Evolutionary conservation across 768 basidiomycete genomes (phyloP).

Genomic region (Xerocomellus chrysenteron): DNA sequence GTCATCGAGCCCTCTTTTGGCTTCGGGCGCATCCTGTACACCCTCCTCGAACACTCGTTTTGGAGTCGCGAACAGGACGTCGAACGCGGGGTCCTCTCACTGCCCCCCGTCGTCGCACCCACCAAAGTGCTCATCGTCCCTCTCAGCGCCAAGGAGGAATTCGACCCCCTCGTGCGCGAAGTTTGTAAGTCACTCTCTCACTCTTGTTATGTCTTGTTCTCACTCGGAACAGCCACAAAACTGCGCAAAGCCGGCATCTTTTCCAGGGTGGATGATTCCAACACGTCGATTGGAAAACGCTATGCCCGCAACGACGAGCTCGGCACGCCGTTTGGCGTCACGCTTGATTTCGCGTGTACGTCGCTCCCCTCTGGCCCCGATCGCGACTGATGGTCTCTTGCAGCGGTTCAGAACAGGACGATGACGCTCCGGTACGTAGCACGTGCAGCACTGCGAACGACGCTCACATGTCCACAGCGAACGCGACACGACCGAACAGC

Average conservation of each 20-base stretch:
- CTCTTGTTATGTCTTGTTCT: neutral
- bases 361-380: neutral
- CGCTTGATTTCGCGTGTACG: slow-evolving; percentile 89
- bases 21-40: slow-evolving; percentile 92
- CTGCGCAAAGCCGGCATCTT: slow-evolving; percentile 88
- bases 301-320: slow-evolving; percentile 98
- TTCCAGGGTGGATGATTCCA: slow-evolving; percentile 94
- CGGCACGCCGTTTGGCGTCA: slow-evolving; percentile 95
- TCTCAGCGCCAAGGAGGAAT: slow-evolving; percentile 80
- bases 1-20: slow-evolving; percentile 99
- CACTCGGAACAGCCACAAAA: slow-evolving; percentile 62
- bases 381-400: neutral
- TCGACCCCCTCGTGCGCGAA: slow-evolving; percentile 80
- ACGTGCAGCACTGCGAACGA: neutral
- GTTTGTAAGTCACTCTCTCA: slow-evolving; percentile 68
- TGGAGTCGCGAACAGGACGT: slow-evolving; percentile 93
- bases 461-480: slow-evolving; percentile 52
- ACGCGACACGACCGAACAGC: slow-evolving; percentile 90
- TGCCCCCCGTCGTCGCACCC: slow-evolving; percentile 87
- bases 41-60: slow-evolving; percentile 91
- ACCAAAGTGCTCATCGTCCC: slow-evolving; percentile 98
- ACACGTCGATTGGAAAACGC: slow-evolving; percentile 91
- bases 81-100: slow-evolving; percentile 84
- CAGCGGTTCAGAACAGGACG: slow-evolving; percentile 88
- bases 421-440: slow-evolving; percentile 84